Evolutionary conservation across 441 rosid genomes (phyloP).

Genomic region (Biscutella laevigata): DNA sequence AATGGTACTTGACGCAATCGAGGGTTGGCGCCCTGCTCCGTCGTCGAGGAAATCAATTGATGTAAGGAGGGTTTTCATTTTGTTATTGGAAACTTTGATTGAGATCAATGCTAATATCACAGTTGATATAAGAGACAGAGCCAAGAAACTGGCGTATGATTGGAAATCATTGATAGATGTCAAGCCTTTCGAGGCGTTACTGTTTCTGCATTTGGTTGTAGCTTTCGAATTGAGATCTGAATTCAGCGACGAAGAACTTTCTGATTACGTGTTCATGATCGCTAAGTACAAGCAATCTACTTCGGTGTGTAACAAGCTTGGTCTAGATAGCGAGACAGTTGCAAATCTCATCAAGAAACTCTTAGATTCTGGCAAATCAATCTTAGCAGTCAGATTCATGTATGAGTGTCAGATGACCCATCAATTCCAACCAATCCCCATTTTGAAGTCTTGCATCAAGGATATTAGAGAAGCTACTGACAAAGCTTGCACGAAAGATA

Average conservation of each 20-base stretch:
- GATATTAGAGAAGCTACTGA: slow-evolving; percentile 29
- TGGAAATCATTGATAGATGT: slow-evolving; percentile 41
- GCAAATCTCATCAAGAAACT: slow-evolving; percentile 49
- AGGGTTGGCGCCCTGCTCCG: slow-evolving; percentile 28
- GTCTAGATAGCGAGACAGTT: slow-evolving; percentile 32
- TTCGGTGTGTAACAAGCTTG: slow-evolving; percentile 40
- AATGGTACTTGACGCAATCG: slow-evolving; percentile 60
- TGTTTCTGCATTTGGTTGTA: slow-evolving; percentile 53
- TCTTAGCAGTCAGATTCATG: slow-evolving; percentile 49
- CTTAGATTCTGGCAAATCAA: slow-evolving; percentile 35
- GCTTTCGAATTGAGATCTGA: slow-evolving; percentile 41
- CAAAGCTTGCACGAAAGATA: slow-evolving; percentile 32
- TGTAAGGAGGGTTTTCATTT: slow-evolving; percentile 40
- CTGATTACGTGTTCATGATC: slow-evolving; percentile 29
- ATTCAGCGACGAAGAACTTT: slow-evolving; percentile 38
- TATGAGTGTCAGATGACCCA: slow-evolving; percentile 52
- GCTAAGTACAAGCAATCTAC: slow-evolving; percentile 41
- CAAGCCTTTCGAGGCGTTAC: slow-evolving; percentile 38
- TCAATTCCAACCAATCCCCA: slow-evolving; percentile 45
- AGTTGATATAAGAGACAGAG: slow-evolving; percentile 40
- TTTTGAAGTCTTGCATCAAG: slow-evolving; percentile 40
- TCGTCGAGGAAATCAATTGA: slow-evolving; percentile 25
- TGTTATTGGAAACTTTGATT: slow-evolving; percentile 47
- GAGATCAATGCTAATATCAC: slow-evolving; percentile 25
- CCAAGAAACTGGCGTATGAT: slow-evolving; percentile 45